Percentiles rank a stretch among this genome's conserved stretches.
phyloP scores from a whole-genome alignment of 495 filamentous ascomycete genomes.

The Trichoderma asperelloides region DNA sequence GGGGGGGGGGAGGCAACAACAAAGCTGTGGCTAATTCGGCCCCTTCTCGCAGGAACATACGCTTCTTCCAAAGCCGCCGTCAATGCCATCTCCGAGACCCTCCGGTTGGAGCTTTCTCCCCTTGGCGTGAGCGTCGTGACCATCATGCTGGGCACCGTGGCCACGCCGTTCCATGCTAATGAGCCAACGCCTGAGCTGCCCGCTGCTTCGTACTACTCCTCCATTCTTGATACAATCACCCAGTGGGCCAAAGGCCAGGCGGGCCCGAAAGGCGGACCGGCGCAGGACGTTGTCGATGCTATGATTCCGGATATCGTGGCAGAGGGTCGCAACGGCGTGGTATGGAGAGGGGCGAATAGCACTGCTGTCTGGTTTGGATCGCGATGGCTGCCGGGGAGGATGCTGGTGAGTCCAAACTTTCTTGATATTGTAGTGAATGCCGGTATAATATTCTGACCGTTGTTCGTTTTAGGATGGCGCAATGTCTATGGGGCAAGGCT shows the following conservation, averaged over 20 bases:
- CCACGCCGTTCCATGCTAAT: slow-evolving; percentile 2
- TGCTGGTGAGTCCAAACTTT: not conserved
- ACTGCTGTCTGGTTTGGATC: not conserved
- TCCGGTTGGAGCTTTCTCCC: slow-evolving; percentile 26
- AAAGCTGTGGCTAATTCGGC: not conserved
- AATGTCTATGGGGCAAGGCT: not conserved
- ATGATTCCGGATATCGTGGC: slow-evolving; percentile 15
- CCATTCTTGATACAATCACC: slow-evolving; percentile 11
- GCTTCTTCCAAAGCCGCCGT: slow-evolving; percentile 24
- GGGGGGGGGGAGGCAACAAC: not conserved
- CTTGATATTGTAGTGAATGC: no score
- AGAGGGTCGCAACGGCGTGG: not conserved
- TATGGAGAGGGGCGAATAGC: not conserved
- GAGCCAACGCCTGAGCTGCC: not conserved
- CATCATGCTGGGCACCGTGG: slow-evolving; percentile 12
- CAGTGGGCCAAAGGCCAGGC: slow-evolving; percentile 12
- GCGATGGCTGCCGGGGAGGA: not conserved
- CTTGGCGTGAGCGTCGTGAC: slow-evolving; percentile 25
- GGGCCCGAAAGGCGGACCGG: slow-evolving; percentile 13
- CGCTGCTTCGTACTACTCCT: slow-evolving; percentile 16
- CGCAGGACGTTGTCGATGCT: slow-evolving; percentile 11
- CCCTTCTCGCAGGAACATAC: slow-evolving; percentile 16
- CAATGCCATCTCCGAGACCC: slow-evolving; percentile 19
- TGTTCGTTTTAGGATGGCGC: not conserved
- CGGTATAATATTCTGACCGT: not conserved